Evolutionary conservation across 2,329 filamentous ascomycete genomes (phyloP).

Genomic region (Lasiodiplodia gonubiensis): DNA sequence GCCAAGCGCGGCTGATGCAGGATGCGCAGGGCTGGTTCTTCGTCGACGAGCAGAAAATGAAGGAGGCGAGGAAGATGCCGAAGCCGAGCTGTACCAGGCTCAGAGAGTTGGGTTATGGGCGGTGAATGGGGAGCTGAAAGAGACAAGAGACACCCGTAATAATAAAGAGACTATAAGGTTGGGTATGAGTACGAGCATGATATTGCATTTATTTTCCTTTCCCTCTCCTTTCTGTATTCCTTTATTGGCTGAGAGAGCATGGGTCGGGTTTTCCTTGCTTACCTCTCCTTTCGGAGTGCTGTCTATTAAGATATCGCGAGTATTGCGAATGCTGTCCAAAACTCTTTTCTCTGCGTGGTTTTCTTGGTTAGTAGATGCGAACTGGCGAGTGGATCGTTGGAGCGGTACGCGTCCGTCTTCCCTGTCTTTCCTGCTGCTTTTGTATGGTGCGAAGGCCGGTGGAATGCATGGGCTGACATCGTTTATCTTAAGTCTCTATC

Average conservation of each 20-base stretch:
- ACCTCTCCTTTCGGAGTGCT: neutral
- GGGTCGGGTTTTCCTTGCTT: neutral
- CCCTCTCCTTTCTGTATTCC: neutral
- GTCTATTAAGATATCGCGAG: constrained; percentile 3
- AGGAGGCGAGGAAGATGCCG: constrained; percentile 67
- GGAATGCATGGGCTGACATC: neutral
- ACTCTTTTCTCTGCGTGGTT: neutral
- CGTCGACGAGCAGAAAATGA: constrained; percentile 79
- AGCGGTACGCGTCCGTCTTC: neutral
- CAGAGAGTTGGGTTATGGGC: constrained; percentile 17
- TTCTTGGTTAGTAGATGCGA: neutral
- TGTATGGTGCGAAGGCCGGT: neutral
- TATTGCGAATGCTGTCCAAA: neutral
- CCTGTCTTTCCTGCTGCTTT: neutral
- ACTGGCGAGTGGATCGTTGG: neutral
- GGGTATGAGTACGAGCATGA: neutral
- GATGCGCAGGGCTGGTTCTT: constrained; percentile 89
- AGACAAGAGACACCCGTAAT: neutral
- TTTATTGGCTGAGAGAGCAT: neutral
- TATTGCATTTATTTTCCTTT: neutral
- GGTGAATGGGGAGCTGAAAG: neutral
- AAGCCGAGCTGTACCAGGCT: constrained; percentile 48
- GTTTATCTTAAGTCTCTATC: neutral
- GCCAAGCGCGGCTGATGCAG: constrained; percentile 71
- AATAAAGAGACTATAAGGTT: neutral